These are phyloP conservation scores for Candida lessepsii DNA, from an alignment of 805 yeast genomes.

Conservation along the genomic window DNA sequence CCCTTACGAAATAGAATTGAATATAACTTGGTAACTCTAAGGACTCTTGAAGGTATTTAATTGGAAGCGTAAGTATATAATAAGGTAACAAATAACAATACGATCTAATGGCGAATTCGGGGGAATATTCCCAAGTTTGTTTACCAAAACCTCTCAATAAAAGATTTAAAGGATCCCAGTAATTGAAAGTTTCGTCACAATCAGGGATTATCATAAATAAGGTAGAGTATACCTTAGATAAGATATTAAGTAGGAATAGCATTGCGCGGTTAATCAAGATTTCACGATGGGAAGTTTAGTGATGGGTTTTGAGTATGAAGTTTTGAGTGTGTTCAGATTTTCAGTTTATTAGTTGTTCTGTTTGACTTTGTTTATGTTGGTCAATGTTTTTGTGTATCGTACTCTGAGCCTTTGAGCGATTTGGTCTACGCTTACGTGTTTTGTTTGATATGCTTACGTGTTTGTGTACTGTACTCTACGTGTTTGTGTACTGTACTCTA, in stretches of 20 bases:
- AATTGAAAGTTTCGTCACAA: slow-evolving; percentile 90
- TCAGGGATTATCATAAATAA: slow-evolving; percentile 73
- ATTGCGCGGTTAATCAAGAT: too few relatives aligned
- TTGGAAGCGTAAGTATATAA: slow-evolving; percentile 27
- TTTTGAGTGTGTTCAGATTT: too few relatives aligned
- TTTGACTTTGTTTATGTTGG: too few relatives aligned
- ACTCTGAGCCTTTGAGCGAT: too few relatives aligned
- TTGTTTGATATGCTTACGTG: too few relatives aligned
- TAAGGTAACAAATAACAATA: slow-evolving; percentile 71
- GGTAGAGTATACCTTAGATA: slow-evolving; percentile 37
- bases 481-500: too few relatives aligned
- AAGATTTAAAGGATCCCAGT: slow-evolving; percentile 90
- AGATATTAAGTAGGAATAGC: slow-evolving; percentile 10
- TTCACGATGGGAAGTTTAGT: too few relatives aligned
- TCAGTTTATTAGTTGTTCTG: too few relatives aligned
- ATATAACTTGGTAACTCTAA: slow-evolving; percentile 22
- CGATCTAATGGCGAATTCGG: slow-evolving; percentile 81
- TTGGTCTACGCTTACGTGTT: too few relatives aligned
- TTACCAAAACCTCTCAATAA: slow-evolving; percentile 80
- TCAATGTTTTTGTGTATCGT: too few relatives aligned
- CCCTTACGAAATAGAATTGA: slow-evolving; percentile 56
- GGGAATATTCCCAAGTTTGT: slow-evolving; percentile 96
- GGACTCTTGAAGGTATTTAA: slow-evolving; percentile 14
- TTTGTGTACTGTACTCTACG: too few relatives aligned
- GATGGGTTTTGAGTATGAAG: too few relatives aligned